Conservation (phyloP, 2,329 filamentous ascomycete species). For the Magnaporthales sp. region DNA sequence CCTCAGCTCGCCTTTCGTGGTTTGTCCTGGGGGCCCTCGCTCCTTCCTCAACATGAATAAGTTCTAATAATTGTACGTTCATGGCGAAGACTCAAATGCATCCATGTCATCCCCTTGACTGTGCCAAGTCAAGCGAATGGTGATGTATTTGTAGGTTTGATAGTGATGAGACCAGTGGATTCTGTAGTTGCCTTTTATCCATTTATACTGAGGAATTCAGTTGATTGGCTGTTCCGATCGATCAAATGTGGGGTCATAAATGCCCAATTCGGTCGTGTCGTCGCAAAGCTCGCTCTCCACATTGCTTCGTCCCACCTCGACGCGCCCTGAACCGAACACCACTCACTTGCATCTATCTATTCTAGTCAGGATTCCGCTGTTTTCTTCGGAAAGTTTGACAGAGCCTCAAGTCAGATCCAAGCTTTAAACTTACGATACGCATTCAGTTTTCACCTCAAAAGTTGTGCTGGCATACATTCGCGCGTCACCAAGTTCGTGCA, state of each 20-base stretch:
- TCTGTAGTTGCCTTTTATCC: neutral
- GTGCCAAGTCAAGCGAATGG: too few species aligned
- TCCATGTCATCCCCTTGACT: too few species aligned
- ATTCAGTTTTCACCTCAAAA: neutral
- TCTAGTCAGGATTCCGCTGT: neutral
- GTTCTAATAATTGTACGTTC: too few species aligned
- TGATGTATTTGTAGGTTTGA: too few species aligned
- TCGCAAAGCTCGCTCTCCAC: neutral
- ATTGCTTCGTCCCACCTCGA: neutral
- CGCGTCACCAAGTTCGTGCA: neutral
- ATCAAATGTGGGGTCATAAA: neutral
- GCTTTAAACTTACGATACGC: neutral
- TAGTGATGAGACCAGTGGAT: neutral
- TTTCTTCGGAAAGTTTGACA: neutral
- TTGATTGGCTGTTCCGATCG: neutral
- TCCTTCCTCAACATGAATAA: too few species aligned
- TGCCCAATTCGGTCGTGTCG: neutral
- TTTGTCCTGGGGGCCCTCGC: too few species aligned
- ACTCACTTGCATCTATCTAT: neutral
- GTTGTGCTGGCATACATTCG: neutral
- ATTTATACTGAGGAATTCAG: neutral
- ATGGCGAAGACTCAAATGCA: too few species aligned
- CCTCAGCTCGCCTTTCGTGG: too few species aligned
- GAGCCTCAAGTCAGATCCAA: neutral
- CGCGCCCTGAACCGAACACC: neutral